These are phyloP conservation scores for Porcisia deanei DNA, from an alignment of 208 protist species.

Conservation along the genomic window DNA sequence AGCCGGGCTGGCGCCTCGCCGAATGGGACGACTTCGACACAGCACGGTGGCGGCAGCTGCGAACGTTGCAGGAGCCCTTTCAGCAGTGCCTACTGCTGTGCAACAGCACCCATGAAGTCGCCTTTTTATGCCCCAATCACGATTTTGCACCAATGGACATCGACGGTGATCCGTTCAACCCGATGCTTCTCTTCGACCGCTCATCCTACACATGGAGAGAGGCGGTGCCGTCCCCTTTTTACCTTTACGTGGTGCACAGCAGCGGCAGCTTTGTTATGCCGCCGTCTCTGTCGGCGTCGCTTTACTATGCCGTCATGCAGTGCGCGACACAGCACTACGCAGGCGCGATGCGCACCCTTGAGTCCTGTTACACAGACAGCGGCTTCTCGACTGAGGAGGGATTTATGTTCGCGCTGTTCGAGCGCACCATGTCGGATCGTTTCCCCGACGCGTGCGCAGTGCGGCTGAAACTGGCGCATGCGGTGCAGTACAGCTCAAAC, in stretches of 20 bases:
- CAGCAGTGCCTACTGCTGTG: conserved; percentile 67
- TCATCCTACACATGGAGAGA: conserved; percentile 75
- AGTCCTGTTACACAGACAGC: conserved; percentile 80
- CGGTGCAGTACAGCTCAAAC: conserved; percentile 77
- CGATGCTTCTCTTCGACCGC: conserved; percentile 70
- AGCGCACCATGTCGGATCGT: conserved; percentile 55
- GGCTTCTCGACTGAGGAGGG: conserved; percentile 56
- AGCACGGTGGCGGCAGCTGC: conserved; percentile 25
- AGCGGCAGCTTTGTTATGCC: conserved; percentile 88
- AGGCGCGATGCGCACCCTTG: conserved; percentile 73
- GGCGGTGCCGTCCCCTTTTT: conserved; percentile 82
- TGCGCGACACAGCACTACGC: conserved; percentile 88
- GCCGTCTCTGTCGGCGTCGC: conserved; percentile 82
- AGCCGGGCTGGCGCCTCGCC: conserved; percentile 74
- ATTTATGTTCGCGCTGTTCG: conserved; percentile 71
- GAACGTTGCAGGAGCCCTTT: conserved; percentile 45
- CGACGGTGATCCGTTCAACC: conserved; percentile 54
- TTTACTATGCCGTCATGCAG: conserved; percentile 93
- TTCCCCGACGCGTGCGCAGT: conserved; percentile 86
- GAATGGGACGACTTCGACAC: conserved; percentile 42
- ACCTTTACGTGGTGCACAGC: conserved; percentile 88
- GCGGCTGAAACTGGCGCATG: conserved; percentile 87
- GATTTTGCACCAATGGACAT: conserved; percentile 58
- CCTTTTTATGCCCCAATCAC: conserved; percentile 78
- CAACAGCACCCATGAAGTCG: conserved; percentile 62